Evolutionary conservation across 2,329 filamentous ascomycete genomes (phyloP).

Genomic region (Venturia effusa): DNA sequence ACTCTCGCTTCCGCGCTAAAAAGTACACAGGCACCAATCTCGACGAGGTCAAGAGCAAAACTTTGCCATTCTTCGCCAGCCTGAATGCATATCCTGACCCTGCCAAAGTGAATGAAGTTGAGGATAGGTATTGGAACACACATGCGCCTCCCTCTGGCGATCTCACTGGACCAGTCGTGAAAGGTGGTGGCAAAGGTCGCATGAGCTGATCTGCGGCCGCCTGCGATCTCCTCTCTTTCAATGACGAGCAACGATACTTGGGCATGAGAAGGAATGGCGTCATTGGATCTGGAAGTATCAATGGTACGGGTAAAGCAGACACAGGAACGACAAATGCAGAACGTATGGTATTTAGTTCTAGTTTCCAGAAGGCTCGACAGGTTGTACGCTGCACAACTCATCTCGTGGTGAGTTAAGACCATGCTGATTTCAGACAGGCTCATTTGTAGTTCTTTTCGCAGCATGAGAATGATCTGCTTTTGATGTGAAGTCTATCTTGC

Average conservation of each 20-base stretch:
- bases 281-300: background rate
- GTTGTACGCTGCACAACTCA: background rate
- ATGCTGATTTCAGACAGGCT: background rate
- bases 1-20: background rate
- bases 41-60: background rate
- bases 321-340: background rate
- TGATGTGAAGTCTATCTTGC: background rate
- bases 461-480: background rate
- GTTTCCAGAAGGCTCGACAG: background rate
- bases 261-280: background rate
- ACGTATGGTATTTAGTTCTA: background rate
- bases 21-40: slow-evolving; percentile 6
- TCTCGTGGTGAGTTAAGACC: background rate
- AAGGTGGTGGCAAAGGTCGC: background rate
- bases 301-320: background rate
- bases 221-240: background rate
- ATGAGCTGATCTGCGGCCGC: background rate
- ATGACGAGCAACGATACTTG: background rate
- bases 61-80: slow-evolving; percentile 6
- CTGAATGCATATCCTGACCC: slow-evolving; percentile 7
- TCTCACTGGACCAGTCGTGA: background rate
- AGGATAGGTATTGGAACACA: slow-evolving; percentile 6
- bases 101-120: background rate
- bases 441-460: background rate
- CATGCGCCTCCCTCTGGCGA: background rate